Base-by-base conservation (phyloP, 768 basidiomycete genomes). In the Tulasnella sp. region DNA sequence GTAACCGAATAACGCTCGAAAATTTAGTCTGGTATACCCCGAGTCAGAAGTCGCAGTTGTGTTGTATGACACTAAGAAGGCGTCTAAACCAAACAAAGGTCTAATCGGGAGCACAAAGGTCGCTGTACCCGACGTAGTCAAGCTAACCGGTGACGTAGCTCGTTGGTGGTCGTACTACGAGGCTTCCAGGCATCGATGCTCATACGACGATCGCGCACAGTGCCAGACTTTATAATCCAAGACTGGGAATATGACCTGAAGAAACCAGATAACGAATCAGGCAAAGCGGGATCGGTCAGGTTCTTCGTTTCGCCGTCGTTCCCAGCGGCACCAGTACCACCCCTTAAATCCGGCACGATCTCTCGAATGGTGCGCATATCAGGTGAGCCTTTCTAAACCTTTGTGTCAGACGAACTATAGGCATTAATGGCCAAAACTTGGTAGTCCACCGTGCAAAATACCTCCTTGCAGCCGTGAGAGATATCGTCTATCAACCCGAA, bases 401-500 rank as follows among this genome's bases (percentile, higher is more conserved):
- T 46, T n/a, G 7, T 14, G 2, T 27, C 11, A 25, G 11, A n/a
- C n/a, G n/a, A n/a, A 1, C 45, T 7, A 25, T 15, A 9, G 23
- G 15, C 6, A 46, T 25, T 23, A 14, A 25, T 46, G 19, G 32
- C 36, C 36, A 37, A 37, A 9, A 23, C 21, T 45, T 9, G 19
- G 19, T 27, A 15, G 29, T 49, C 5, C 36, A 53, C 36, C 41
- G 12, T 27, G 37, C 37, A 39, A 53, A 39, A 53, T 19, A 53
- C 51, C 35, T 37, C 31, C 17, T 39, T 35, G 21, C 35, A 21
- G 37, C 37, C 23, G 17, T 25, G 17, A 25, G 41, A 6, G 41
- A 43, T 43, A 25, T 53, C 12, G 51, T 53, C 9, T 53, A 53
- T 27, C 36, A 53, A 21, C 51, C 51, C 11, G 51, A 53, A 15